These are phyloP conservation scores for Corymbia calophylla DNA, from an alignment of 441 rosid species.

Conservation along the genomic window DNA sequence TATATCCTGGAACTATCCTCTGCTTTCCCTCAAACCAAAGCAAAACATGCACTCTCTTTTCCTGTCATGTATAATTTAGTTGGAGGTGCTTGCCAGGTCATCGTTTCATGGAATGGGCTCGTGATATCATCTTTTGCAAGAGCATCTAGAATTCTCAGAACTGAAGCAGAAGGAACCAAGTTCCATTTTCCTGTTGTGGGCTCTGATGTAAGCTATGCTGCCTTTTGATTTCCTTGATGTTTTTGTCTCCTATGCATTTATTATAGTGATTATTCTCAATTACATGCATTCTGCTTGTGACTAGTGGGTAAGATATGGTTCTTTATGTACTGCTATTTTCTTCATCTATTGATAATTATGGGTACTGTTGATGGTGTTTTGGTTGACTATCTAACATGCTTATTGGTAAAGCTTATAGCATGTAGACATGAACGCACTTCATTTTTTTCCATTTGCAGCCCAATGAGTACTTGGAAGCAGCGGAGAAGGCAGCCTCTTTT, in stretches of 20 bases:
- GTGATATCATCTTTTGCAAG: constrained; percentile 80
- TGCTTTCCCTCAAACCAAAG: background rate
- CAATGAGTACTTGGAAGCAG: constrained; percentile 71
- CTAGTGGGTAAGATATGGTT: background rate
- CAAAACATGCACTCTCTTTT: background rate
- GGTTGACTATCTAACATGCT: background rate
- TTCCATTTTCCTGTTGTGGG: constrained; percentile 66
- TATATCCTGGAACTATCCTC: background rate
- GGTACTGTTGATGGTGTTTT: background rate
- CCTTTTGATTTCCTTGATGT: background rate
- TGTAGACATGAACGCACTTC: background rate
- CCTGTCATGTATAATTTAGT: constrained; percentile 1
- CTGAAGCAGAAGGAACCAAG: constrained; percentile 38
- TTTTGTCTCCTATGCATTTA: background rate
- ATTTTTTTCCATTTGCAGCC: constrained; percentile 43
- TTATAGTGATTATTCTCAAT: background rate
- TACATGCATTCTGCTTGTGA: background rate
- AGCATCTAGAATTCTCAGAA: constrained; percentile 71
- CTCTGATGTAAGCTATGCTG: constrained; percentile 44
- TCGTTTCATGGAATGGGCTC: constrained; percentile 93
- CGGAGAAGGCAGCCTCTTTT: constrained; percentile 81
- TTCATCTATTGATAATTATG: background rate
- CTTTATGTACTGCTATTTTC: background rate
- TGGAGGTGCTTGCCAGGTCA: constrained; percentile 42
- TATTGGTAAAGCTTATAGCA: background rate